These are phyloP conservation scores for Lignosus rhinocerotis DNA, from an alignment of 1,284 basidiomycete genomes.

Conservation along the genomic window DNA sequence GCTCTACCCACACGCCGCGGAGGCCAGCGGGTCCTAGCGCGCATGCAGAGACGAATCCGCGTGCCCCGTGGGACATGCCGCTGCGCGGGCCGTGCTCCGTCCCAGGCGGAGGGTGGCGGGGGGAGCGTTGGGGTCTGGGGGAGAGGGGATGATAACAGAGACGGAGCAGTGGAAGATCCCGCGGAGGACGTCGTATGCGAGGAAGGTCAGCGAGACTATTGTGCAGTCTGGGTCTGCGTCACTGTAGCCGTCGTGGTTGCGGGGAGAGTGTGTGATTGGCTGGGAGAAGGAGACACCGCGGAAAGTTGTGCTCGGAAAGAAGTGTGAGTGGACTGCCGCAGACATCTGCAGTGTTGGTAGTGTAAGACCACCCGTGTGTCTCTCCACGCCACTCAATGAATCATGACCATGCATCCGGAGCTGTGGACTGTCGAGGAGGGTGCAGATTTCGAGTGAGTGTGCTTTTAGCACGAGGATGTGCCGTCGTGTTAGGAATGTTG, in stretches of 20 bases:
- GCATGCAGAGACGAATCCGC: conserved; percentile 47
- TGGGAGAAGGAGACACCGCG: conserved; percentile 44
- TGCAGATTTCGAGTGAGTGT: conserved; percentile 51
- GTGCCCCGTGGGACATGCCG: conserved; percentile 27
- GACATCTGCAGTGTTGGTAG: conserved; percentile 18
- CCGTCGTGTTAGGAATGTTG: conserved; percentile 48
- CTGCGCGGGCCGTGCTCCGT: conserved; percentile 11
- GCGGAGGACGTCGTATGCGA: conserved; percentile 53
- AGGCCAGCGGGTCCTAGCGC: conserved; percentile 44
- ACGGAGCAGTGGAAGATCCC: conserved; percentile 53
- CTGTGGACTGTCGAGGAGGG: conserved; percentile 24
- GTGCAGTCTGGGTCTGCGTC: not conserved
- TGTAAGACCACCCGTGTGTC: not conserved
- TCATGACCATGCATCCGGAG: not conserved
- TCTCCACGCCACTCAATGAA: not conserved
- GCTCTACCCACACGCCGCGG: conserved; percentile 54
- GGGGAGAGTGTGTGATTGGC: not conserved
- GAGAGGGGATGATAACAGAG: conserved; percentile 16
- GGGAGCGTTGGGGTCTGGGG: not conserved
- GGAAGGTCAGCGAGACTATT: conserved; percentile 35
- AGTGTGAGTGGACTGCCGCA: conserved; percentile 22
- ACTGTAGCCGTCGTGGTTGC: not conserved
- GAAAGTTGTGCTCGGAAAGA: conserved; percentile 42
- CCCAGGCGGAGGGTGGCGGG: conserved; percentile 9
- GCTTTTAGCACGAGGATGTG: conserved; percentile 49